Conservation (phyloP, 331 rosid species). For the Dryas integrifolia region DNA sequence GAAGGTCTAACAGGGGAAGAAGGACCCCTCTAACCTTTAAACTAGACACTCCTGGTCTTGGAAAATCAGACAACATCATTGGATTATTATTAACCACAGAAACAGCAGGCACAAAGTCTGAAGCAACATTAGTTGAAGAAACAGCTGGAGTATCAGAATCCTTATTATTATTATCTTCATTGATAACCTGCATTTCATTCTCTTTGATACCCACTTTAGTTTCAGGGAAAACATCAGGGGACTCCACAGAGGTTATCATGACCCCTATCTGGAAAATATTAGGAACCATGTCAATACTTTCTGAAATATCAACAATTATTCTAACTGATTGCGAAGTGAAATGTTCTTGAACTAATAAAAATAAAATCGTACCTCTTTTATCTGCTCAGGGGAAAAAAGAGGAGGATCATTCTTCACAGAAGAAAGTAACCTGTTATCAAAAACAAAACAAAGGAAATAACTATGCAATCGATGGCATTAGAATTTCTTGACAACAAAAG, state of each 20-base stretch:
- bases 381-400: constrained; percentile 50
- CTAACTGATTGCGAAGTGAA: constrained; percentile 13
- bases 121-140: constrained; percentile 39
- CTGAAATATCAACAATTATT: constrained; percentile 25
- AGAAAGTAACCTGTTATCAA: constrained; percentile 61
- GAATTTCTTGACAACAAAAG: not conserved
- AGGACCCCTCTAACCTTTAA: constrained; percentile 59
- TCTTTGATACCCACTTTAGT: constrained; percentile 29
- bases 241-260: constrained; percentile 44
- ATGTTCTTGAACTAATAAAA: constrained; percentile 13
- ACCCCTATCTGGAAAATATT: constrained; percentile 52
- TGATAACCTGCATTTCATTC: constrained; percentile 22
- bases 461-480: not conserved
- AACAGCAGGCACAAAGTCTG: constrained; percentile 19
- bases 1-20: constrained; percentile 87
- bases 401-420: constrained; percentile 43
- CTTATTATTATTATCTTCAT: constrained; percentile 30
- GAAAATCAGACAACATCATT: constrained; percentile 27
- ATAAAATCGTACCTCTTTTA: constrained; percentile 63
- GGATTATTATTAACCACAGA: constrained; percentile 22
- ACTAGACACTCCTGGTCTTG: constrained; percentile 47
- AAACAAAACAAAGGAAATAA: constrained; percentile 32
- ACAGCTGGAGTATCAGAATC: constrained; percentile 27
- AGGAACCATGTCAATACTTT: constrained; percentile 33
- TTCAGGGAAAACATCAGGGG: constrained; percentile 27